Base-by-base conservation (phyloP, 2,329 filamentous ascomycete genomes). In the Monosporascus sp. region DNA sequence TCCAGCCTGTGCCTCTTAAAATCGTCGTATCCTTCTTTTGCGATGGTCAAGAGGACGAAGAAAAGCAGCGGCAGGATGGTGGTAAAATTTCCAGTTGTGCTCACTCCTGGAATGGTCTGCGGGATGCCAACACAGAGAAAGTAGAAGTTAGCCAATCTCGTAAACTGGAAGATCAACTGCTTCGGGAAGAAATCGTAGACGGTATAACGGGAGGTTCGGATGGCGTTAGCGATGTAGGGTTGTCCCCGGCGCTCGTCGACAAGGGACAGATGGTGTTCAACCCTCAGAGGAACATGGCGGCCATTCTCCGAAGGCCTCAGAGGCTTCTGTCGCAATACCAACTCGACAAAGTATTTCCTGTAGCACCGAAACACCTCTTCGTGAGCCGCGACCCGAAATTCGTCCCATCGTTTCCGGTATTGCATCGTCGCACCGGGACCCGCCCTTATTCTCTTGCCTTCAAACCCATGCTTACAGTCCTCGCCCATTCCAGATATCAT, bases 21-120 rank as follows among this genome's bases (percentile, higher is more conserved):
- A 68, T 96, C 91, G 67, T 96, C 91, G 61, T 90, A 94, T 0
- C 90, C 91, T 72, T 96, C 91, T 67, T 96, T 96, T 28, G 79
- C 79, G 63, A 96, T 88, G 0, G 90, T 94, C 54, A 96, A 77
- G 37, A 85, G 76, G 41, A 96, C 88, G 66, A 91, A 91, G 68
- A 91, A 86, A 57, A 87, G 67, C 43, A 91, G 70, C 1, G 88
- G 88, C 43, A 90, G 74, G 61, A 91, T 86, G 1, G 87, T 91
- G 7, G 88, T 91, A 63, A 82, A 89, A 52, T 65, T 87, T 69
- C 88, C 88, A 3, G 88, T 91, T 3, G 88, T 91, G 72, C 86
- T 89, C 54, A 91, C 73, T 17, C 84, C 86, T 5, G 87, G 87
- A 64, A 91, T 88, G 72, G 89, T 90, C 70, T 96, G 91, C 49